These are phyloP conservation scores for Selenicereus undatus DNA, from an alignment of 148 eudicot genomes.

Conservation along the genomic window DNA sequence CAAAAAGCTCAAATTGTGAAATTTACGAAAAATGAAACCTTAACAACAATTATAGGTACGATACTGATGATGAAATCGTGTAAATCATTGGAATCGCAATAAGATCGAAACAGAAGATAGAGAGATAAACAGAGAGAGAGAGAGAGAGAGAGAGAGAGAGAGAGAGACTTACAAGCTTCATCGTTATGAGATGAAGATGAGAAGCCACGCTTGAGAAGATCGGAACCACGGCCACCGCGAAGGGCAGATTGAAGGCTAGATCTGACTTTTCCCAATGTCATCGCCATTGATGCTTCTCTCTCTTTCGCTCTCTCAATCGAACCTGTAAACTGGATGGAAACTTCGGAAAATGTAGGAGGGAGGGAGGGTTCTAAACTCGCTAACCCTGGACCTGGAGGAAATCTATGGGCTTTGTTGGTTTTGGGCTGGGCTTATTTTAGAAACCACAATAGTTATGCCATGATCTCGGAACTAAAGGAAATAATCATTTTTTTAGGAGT, in stretches of 20 bases:
- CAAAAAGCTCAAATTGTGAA: too few species aligned
- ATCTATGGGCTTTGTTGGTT: not conserved
- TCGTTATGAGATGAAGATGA: constrained; percentile 43
- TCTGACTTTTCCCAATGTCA: constrained; percentile 42
- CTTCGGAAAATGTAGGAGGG: not conserved
- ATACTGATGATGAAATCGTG: not conserved
- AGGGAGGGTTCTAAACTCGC: not conserved
- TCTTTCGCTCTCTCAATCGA: not conserved
- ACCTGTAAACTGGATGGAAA: not conserved
- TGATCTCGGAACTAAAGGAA: too few species aligned
- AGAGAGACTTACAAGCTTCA: constrained; percentile 26
- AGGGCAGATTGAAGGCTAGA: constrained; percentile 49
- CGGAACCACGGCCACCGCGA: constrained; percentile 35
- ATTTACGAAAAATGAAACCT: too few species aligned
- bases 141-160: not conserved
- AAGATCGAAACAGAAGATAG: not conserved
- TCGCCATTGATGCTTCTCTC: constrained; percentile 41
- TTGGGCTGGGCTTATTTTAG: not conserved
- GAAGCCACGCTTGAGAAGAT: constrained; percentile 43
- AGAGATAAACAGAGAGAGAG: not conserved
- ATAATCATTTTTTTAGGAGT: too few species aligned
- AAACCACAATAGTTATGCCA: too few species aligned
- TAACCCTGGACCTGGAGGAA: not conserved
- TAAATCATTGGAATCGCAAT: not conserved
- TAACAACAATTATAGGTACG: too few species aligned